phyloP scores from a whole-genome alignment of 139 green algal species.

The Micromonas commoda region DNA sequence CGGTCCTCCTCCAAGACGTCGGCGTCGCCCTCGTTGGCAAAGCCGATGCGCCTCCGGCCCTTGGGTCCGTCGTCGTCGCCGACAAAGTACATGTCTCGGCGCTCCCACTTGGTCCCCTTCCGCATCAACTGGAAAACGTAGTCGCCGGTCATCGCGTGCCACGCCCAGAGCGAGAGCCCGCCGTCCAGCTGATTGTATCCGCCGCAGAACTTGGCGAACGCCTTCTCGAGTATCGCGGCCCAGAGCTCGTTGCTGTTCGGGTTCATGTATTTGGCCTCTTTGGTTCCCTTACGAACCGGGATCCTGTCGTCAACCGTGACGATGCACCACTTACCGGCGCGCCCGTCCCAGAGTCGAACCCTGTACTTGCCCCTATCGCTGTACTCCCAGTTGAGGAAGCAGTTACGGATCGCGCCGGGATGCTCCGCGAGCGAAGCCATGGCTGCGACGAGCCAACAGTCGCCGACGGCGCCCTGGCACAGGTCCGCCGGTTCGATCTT shows the following conservation, averaged over 20 bases:
- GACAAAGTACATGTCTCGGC: background rate
- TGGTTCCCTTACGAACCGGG: slow-evolving; percentile 20
- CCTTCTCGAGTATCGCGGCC: slow-evolving; percentile 53
- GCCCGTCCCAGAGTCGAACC: slow-evolving; percentile 37
- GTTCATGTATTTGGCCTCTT: slow-evolving; percentile 39
- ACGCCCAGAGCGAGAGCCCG: slow-evolving; percentile 18
- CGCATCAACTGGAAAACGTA: slow-evolving; percentile 2
- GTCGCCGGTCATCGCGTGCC: slow-evolving; percentile 21
- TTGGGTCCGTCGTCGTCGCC: background rate
- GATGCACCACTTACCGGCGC: slow-evolving; percentile 30
- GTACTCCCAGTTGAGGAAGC: slow-evolving; percentile 38
- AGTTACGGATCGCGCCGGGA: slow-evolving; percentile 19
- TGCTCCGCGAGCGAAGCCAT: slow-evolving; percentile 29
- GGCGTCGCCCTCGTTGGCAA: background rate
- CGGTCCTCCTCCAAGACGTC: background rate
- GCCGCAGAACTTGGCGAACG: slow-evolving; percentile 48
- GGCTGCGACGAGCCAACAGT: slow-evolving; percentile 29
- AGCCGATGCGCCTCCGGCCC: background rate
- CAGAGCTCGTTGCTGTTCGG: slow-evolving; percentile 48
- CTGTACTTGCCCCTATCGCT: slow-evolving; percentile 44
- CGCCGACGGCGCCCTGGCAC: slow-evolving; percentile 23
- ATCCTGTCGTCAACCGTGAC: slow-evolving; percentile 44
- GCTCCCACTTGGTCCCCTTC: background rate
- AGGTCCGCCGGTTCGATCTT: slow-evolving; percentile 24
- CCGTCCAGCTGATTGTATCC: slow-evolving; percentile 44